phyloP scores from a whole-genome alignment of 1,139 yeast genomes.

The Taiozyma sp. region DNA sequence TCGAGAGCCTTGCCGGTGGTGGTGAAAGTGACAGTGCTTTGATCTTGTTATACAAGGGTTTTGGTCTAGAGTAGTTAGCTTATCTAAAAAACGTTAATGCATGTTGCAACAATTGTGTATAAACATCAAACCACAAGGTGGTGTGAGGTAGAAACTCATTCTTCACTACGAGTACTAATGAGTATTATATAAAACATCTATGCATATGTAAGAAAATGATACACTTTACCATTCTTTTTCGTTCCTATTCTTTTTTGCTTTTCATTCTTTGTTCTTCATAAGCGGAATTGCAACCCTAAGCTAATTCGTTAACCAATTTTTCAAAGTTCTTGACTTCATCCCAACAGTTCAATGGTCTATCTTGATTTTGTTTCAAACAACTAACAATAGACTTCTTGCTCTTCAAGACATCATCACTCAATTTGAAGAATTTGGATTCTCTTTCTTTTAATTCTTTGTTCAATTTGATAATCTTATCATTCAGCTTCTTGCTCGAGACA shows the following conservation, averaged over 20 bases:
- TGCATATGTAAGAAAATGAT: background rate
- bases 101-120: background rate
- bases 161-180: background rate
- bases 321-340: constrained; percentile 78
- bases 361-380: constrained; percentile 68
- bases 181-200: background rate
- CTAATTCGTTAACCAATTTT: constrained; percentile 29
- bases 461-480: constrained; percentile 40
- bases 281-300: background rate
- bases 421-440: constrained; percentile 28
- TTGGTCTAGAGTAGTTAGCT: constrained; percentile 38
- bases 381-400: constrained; percentile 56
- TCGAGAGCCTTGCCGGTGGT: constrained; percentile 90
- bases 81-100: background rate
- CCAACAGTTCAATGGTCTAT: constrained; percentile 82
- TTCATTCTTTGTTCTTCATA: constrained; percentile 2
- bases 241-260: background rate
- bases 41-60: constrained; percentile 78
- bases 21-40: constrained; percentile 97
- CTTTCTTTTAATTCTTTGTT: constrained; percentile 39
- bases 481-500: constrained; percentile 28
- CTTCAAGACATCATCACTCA: constrained; percentile 30
- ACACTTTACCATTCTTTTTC: background rate
- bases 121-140: too few species aligned
- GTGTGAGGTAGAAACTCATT: too few species aligned